Base-by-base conservation (phyloP, 2,329 filamentous ascomycete genomes). In the Calonectria hawksworthii region DNA sequence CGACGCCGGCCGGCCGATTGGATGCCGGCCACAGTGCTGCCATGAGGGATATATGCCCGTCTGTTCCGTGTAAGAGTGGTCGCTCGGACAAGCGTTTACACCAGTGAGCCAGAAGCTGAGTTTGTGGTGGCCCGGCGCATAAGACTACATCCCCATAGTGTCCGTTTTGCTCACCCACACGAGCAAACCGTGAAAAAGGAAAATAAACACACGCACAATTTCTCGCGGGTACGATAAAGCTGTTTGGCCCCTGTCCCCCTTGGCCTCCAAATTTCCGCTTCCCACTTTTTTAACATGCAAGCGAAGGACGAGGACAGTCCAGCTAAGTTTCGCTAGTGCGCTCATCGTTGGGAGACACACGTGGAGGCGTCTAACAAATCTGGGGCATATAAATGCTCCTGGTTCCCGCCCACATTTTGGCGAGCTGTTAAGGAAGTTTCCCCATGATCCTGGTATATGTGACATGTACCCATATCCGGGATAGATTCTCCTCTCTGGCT, bases 31-130 rank as follows among this genome's bases (percentile, higher is more conserved):
- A 26, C 32, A 32, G 14, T 21, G 30, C 18, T 38, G 32, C 28
- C 51, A 68, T 68, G 65, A 68, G 65, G 65, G 47, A 68, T 68
- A 68, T 68, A 38, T 21, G 32, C 65, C 61, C 9, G 16, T 26
- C n/a, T 7, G 18, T 44, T 44, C 18, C 41, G 18, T 44, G 41
- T 3, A 44, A 23, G 11, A 61, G 32, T 47, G 38, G 61, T 38
- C 10, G 34, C 56, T 61, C 34, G 56, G 56, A 38, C 34, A 61
- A 38, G n/a, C 32, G 8, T n/a, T 61, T 6, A 13, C 56, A 32
- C 18, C 34, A n/a, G 56, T 61, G 32, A 61, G 14, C 7, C 59
- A 18, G 14, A 18, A 9, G 38, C 7, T 30, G 14, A 2, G 26
- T 18, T 32, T 54, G 51, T 54, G 7, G 30, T 26, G 18, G 26